These are phyloP conservation scores for Bipolaris victoriae DNA, from an alignment of 2,329 filamentous ascomycete genomes.

Conservation along the genomic window DNA sequence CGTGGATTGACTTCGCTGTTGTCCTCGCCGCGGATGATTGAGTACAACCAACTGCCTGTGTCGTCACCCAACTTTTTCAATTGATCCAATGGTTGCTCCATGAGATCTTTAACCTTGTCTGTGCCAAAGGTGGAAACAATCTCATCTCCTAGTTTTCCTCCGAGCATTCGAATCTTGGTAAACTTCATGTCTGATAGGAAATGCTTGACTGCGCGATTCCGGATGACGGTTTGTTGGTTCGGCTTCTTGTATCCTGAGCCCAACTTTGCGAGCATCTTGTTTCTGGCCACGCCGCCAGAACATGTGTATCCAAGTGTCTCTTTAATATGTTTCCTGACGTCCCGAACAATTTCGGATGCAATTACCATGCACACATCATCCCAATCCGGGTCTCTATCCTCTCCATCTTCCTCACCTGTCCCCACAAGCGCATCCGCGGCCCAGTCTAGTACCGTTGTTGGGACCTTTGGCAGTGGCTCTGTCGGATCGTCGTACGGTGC, in stretches of 20 bases:
- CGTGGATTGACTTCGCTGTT: slow-evolving; percentile 85
- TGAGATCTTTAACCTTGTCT: slow-evolving; percentile 76
- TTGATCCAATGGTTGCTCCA: slow-evolving; percentile 74
- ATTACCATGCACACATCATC: slow-evolving; percentile 89
- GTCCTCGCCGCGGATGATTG: slow-evolving; percentile 84
- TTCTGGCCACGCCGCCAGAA: slow-evolving; percentile 84
- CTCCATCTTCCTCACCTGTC: slow-evolving; percentile 73
- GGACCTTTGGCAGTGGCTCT: slow-evolving; percentile 74
- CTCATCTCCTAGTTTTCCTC: slow-evolving; percentile 91
- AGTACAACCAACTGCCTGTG: slow-evolving; percentile 83
- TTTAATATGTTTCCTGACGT: slow-evolving; percentile 72
- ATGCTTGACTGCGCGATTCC: slow-evolving; percentile 77
- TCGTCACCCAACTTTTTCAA: slow-evolving; percentile 82
- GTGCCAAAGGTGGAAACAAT: slow-evolving; percentile 81
- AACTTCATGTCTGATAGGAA: slow-evolving; percentile 89
- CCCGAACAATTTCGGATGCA: slow-evolving; percentile 85
- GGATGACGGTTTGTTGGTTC: slow-evolving; percentile 91
- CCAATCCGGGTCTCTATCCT: slow-evolving; percentile 89
- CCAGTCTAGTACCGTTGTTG: slow-evolving; percentile 80
- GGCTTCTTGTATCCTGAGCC: slow-evolving; percentile 93
- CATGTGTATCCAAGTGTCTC: slow-evolving; percentile 84
- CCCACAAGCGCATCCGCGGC: slow-evolving; percentile 80
- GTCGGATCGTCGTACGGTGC: slow-evolving; percentile 76
- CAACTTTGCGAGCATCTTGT: slow-evolving; percentile 95
- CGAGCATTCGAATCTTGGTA: slow-evolving; percentile 93